Percentiles rank a stretch among this genome's conserved stretches.
Evolutionary conservation across 306 rosid genomes (phyloP).

Genomic region (Vigna nakashimae): DNA sequence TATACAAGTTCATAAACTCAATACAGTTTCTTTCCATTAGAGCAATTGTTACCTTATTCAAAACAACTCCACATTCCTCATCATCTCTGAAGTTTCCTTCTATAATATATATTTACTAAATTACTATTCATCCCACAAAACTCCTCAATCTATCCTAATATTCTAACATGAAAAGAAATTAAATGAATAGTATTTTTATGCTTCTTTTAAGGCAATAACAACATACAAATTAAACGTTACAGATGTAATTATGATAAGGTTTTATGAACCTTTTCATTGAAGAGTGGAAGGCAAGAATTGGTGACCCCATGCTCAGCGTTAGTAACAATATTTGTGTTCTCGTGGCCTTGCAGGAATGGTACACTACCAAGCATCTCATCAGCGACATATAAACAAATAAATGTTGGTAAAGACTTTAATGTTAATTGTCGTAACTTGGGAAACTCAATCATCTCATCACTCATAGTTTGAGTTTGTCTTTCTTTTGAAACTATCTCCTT

Average conservation of each 20-base stretch:
- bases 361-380: background rate
- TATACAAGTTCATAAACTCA: too few species aligned
- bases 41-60: too few species aligned
- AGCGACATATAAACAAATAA: background rate
- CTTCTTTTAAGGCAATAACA: too few species aligned
- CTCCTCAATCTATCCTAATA: too few species aligned
- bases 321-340: too few species aligned
- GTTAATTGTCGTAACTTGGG: background rate
- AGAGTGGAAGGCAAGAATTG: background rate
- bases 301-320: background rate
- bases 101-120: too few species aligned
- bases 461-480: background rate
- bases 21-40: too few species aligned
- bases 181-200: too few species aligned
- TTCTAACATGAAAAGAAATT: too few species aligned
- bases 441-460: background rate
- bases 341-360: background rate
- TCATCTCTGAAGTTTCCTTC: too few species aligned
- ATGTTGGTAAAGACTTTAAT: conserved; percentile 1
- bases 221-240: background rate
- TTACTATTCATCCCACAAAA: too few species aligned
- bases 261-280: conserved; percentile 32
- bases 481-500: conserved; percentile 31
- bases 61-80: too few species aligned
- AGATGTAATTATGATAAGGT: background rate